These are phyloP conservation scores for Corchorus capsularis DNA, from an alignment of 345 rosid genomes.

Conservation along the genomic window DNA sequence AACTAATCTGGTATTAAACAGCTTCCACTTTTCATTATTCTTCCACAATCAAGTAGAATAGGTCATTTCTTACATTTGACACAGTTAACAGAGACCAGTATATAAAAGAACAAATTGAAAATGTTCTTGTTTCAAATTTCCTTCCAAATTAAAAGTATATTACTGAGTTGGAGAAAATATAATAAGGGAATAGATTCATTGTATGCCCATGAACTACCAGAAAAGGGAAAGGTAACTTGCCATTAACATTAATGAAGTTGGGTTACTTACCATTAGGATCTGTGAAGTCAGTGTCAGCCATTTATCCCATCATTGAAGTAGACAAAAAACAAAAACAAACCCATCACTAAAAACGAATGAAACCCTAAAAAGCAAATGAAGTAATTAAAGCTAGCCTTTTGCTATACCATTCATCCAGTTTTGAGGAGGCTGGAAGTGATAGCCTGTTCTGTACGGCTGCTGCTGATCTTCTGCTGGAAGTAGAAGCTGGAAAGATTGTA, in stretches of 20 bases:
- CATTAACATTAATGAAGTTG: neutral
- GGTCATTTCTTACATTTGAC: neutral
- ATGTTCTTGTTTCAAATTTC: neutral
- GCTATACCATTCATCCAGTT: conserved; percentile 47
- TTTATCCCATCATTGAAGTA: conserved; percentile 18
- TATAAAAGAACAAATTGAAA: neutral
- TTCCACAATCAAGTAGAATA: neutral
- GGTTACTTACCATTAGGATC: conserved; percentile 51
- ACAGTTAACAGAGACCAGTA: no score
- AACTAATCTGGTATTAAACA: neutral
- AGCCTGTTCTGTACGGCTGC: conserved; percentile 32
- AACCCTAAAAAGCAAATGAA: neutral
- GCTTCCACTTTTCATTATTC: no score
- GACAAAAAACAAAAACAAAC: conserved; percentile 1
- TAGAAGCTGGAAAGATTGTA: neutral
- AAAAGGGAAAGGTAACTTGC: neutral
- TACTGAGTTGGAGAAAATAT: neutral
- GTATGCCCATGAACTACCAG: neutral
- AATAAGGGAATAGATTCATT: neutral
- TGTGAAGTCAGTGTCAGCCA: conserved; percentile 22
- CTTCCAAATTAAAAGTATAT: neutral
- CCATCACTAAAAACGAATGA: neutral
- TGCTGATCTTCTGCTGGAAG: neutral
- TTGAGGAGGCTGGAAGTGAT: conserved; percentile 42
- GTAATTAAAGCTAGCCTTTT: neutral